Evolutionary conservation across 2,329 filamentous ascomycete genomes (phyloP).

Genomic region (Drechslera avenae): DNA sequence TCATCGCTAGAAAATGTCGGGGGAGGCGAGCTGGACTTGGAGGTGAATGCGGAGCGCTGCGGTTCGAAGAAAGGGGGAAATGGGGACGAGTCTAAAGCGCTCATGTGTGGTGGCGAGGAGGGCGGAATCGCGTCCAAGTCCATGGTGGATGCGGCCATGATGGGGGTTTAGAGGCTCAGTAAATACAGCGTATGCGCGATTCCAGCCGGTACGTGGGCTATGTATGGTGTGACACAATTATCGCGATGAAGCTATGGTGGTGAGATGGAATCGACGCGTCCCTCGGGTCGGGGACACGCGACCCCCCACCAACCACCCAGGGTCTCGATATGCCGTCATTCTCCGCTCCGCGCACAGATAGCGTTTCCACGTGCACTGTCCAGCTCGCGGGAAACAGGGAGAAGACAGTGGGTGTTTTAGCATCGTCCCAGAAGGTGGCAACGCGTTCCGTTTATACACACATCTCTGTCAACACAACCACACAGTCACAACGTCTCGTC

Average conservation of each 20-base stretch:
- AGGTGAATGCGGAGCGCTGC: slow-evolving; percentile 21
- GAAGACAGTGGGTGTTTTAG: not conserved
- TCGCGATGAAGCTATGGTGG: slow-evolving; percentile 2
- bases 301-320: slow-evolving; percentile 21
- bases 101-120: slow-evolving; percentile 32
- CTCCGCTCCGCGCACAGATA: slow-evolving; percentile 14
- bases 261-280: slow-evolving; percentile 19
- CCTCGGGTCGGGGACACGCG: slow-evolving; percentile 14
- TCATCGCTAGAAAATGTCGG: slow-evolving; percentile 44
- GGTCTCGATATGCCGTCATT: slow-evolving; percentile 26
- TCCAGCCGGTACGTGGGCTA: not conserved
- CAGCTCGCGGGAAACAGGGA: not conserved
- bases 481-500: slow-evolving; percentile 26
- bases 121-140: slow-evolving; percentile 28
- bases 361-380: slow-evolving; percentile 23
- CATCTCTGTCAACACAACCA: not conserved
- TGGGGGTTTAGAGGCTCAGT: too few relatives aligned
- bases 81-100: slow-evolving; percentile 23
- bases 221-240: not conserved
- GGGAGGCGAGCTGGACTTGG: slow-evolving; percentile 41
- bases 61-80: slow-evolving; percentile 35
- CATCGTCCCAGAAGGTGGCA: not conserved
- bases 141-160: slow-evolving; percentile 16
- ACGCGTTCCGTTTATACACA: not conserved
- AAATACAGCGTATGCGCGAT: not conserved